phyloP scores from a whole-genome alignment of 257 asterid genomes.

The Anisodus acutangulus region DNA sequence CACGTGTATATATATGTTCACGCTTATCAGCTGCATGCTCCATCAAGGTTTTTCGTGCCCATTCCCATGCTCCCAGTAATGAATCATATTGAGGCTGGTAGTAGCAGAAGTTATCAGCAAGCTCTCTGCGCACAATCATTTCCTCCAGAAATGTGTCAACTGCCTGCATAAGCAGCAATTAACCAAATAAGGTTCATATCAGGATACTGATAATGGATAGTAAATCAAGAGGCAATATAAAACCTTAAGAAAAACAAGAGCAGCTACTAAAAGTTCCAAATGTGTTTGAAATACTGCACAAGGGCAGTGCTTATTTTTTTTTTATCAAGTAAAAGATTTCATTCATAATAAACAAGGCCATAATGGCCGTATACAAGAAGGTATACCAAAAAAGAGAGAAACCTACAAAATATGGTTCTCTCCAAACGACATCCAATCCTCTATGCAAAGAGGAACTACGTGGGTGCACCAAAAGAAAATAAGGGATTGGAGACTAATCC shows the following conservation, averaged over 20 bases:
- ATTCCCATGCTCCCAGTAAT: constrained; percentile 92
- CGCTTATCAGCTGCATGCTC: constrained; percentile 90
- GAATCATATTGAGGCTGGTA: constrained; percentile 94
- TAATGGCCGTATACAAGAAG: too few species aligned
- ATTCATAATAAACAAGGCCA: too few species aligned
- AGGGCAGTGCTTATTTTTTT: too few species aligned
- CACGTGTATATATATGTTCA: constrained; percentile 80
- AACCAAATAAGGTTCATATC: constrained; percentile 28
- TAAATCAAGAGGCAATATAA: neutral
- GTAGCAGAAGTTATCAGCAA: constrained; percentile 94
- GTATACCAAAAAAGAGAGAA: too few species aligned
- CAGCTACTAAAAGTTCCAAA: neutral
- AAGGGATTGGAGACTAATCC: too few species aligned
- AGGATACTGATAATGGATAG: constrained; percentile 23
- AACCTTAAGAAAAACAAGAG: neutral
- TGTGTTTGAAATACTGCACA: neutral
- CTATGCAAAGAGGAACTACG: too few species aligned
- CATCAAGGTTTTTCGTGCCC: constrained; percentile 91
- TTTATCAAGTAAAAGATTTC: too few species aligned
- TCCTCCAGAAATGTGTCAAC: constrained; percentile 89
- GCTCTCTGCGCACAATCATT: constrained; percentile 89
- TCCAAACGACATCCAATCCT: too few species aligned
- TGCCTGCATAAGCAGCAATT: constrained; percentile 58
- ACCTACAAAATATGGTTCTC: too few species aligned
- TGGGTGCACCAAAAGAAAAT: too few species aligned